Evolutionary conservation across 345 rosid species (phyloP).

Genomic region (Crucihimalaya himalaica): DNA sequence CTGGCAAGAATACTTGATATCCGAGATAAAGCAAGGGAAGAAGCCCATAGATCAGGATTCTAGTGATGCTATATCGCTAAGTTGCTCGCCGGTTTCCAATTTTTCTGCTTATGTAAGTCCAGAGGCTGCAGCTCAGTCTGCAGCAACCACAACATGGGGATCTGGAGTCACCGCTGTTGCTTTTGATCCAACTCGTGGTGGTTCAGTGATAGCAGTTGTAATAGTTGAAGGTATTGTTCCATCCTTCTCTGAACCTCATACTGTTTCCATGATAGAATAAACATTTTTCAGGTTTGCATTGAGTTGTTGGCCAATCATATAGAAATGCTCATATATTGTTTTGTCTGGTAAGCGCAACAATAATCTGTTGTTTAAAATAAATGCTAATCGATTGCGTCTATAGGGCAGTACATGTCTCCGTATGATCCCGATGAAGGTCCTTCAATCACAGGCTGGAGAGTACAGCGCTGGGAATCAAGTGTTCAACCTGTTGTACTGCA

Average conservation of each 20-base stretch:
- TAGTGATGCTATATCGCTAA: constrained; percentile 64
- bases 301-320: neutral
- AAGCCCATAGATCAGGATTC: constrained; percentile 67
- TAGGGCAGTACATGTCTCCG: constrained; percentile 99
- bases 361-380: neutral
- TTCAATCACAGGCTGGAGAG: constrained; percentile 98
- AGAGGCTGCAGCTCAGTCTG: constrained; percentile 96
- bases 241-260: constrained; percentile 32
- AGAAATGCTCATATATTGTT: constrained; percentile 11
- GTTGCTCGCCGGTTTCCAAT: constrained; percentile 98
- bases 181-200: constrained; percentile 98
- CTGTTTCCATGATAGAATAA: constrained; percentile 12
- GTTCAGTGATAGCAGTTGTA: constrained; percentile 96
- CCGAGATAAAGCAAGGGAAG: constrained; percentile 77
- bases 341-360: neutral
- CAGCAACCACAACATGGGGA: constrained; percentile 99
- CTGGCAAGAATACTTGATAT: constrained; percentile 93
- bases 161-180: constrained; percentile 99
- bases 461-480: constrained; percentile 99
- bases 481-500: constrained; percentile 97
- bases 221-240: constrained; percentile 85
- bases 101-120: constrained; percentile 99
- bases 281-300: constrained; percentile 10
- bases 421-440: constrained; percentile 99
- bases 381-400: constrained; percentile 17